These are phyloP conservation scores for Solanum phureja DNA, from an alignment of 257 asterid genomes.

Conservation along the genomic window DNA sequence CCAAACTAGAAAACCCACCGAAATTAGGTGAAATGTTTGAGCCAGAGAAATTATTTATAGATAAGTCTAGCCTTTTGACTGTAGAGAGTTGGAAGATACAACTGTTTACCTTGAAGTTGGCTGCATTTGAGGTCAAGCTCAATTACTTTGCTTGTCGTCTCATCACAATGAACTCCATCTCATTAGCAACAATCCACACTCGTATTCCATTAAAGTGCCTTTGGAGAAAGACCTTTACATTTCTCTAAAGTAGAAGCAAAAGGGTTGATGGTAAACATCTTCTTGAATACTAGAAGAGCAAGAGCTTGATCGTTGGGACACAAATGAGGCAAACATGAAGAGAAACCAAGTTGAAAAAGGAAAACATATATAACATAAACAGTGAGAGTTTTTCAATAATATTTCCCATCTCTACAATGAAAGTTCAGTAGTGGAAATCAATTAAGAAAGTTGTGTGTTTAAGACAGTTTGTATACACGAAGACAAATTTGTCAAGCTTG, in stretches of 20 bases:
- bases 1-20: neutral
- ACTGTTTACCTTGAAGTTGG: constrained; percentile 8
- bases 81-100: constrained; percentile 2
- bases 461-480: too few relatives aligned
- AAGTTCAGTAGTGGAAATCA: too few relatives aligned
- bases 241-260: neutral
- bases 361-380: too few relatives aligned
- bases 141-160: neutral
- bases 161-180: constrained; percentile 13
- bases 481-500: too few relatives aligned
- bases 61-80: constrained; percentile 5
- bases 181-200: neutral
- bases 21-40: constrained; percentile 7
- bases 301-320: neutral
- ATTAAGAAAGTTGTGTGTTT: too few relatives aligned
- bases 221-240: neutral
- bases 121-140: constrained; percentile 12
- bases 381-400: too few relatives aligned
- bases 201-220: constrained; percentile 1
- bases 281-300: neutral
- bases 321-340: too few relatives aligned
- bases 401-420: too few relatives aligned
- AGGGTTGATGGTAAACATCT: neutral
- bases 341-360: too few relatives aligned
- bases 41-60: constrained; percentile 6